phyloP scores from a whole-genome alignment of 2,329 filamentous ascomycete species.

The Talaromyces rugulosus region DNA sequence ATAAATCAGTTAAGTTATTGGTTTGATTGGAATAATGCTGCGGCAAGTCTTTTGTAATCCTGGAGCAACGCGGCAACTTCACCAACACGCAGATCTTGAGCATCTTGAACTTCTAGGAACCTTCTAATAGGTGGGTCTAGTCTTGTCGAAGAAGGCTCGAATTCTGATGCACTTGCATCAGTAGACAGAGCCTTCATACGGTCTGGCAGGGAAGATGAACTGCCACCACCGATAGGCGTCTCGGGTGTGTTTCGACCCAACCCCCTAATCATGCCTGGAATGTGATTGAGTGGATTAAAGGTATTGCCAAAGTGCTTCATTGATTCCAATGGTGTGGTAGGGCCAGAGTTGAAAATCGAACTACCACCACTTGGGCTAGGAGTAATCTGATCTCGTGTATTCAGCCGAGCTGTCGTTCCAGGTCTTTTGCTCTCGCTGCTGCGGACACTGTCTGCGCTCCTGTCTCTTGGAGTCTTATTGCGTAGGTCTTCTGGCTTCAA shows the following conservation, averaged over 20 bases:
- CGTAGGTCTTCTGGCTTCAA: constrained; percentile 60
- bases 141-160: constrained; percentile 14
- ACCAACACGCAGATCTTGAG: constrained; percentile 65
- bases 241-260: constrained; percentile 56
- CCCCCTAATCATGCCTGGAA: constrained; percentile 71
- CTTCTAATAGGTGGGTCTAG: constrained; percentile 62
- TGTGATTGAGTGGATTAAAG: constrained; percentile 75
- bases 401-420: constrained; percentile 12
- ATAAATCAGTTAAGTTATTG: constrained; percentile 5
- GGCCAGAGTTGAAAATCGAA: constrained; percentile 20
- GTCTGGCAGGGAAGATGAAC: constrained; percentile 2
- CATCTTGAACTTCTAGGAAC: constrained; percentile 69
- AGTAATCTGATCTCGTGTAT: constrained; percentile 14
- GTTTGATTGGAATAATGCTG: constrained; percentile 48
- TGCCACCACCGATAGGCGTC: constrained; percentile 28
- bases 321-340: constrained; percentile 66
- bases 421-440: constrained; percentile 30
- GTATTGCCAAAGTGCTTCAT: constrained; percentile 76
- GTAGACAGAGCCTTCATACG: not conserved
- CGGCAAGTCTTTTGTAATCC: constrained; percentile 70
- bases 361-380: constrained; percentile 17
- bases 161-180: not conserved
- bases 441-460: constrained; percentile 65
- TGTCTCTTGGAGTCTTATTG: constrained; percentile 57
- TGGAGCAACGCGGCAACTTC: constrained; percentile 68